A percentile compares a stretch with the other conserved stretches of the same genome.
Conservation (phyloP, 495 filamentous ascomycete genomes). For the Podospora appendiculata region DNA sequence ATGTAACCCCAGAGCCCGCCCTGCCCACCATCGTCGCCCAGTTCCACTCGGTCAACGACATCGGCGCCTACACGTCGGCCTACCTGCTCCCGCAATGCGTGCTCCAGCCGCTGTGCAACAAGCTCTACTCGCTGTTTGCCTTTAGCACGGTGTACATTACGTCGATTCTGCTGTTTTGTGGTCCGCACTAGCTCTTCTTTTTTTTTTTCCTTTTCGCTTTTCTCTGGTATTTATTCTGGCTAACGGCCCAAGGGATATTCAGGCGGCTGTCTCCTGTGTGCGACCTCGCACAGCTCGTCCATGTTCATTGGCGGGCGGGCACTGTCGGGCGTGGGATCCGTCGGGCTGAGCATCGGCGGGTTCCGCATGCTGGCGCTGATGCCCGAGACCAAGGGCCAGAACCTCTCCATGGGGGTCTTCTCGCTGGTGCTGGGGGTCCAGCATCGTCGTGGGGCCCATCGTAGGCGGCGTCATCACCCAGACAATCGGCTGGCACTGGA, state of each 20-base stretch:
- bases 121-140: background rate
- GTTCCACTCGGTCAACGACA: background rate
- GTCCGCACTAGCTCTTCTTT: background rate
- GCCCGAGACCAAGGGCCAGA: background rate
- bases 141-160: background rate
- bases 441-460: background rate
- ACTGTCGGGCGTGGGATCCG: background rate
- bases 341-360: background rate
- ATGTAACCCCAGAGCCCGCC: background rate
- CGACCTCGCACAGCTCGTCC: background rate
- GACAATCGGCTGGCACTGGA: background rate
- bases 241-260: background rate
- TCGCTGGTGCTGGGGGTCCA: background rate
- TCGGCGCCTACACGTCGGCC: background rate
- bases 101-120: background rate
- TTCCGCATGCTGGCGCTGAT: background rate
- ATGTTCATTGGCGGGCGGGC: background rate
- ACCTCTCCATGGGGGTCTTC: background rate
- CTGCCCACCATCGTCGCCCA: background rate
- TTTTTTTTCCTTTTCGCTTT: background rate
- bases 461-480: background rate
- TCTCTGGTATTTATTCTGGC: background rate
- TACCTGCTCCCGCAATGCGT: slow-evolving; percentile 1
- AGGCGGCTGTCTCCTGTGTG: background rate
- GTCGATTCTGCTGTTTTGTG: background rate